Conservation (phyloP, 805 yeast species). For the Kazachstania africana region DNA sequence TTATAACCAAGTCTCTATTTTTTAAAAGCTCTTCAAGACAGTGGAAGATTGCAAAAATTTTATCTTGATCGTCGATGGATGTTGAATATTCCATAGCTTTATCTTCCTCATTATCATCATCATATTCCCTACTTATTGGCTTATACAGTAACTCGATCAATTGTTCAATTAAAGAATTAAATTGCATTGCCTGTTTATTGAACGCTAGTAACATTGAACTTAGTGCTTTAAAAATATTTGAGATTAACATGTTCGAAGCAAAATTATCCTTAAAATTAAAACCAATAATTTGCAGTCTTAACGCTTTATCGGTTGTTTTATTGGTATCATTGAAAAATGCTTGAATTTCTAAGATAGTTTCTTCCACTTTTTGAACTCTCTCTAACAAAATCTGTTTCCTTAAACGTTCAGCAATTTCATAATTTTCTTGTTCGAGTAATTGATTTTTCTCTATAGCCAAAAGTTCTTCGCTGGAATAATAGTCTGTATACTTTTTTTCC, state of each 20-base stretch:
- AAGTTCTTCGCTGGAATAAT: conserved; percentile 20
- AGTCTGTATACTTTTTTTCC: conserved; percentile 10
- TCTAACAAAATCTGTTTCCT: conserved; percentile 38
- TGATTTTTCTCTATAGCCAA: conserved; percentile 26
- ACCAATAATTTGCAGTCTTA: conserved; percentile 6
- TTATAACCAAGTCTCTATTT: conserved; percentile 30
- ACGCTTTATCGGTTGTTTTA: conserved; percentile 1
- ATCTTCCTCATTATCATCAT: conserved; percentile 26
- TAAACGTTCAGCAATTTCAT: conserved; percentile 49
- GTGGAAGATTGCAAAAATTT: conserved; percentile 46
- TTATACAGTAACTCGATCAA: conserved; percentile 12
- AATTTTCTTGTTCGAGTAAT: conserved; percentile 39
- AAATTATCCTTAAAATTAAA: conserved; percentile 12
- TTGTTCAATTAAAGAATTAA: conserved; percentile 11
- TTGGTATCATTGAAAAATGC: conserved; percentile 6
- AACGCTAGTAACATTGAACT: conserved; percentile 6
- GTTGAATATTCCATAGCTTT: conserved; percentile 71
- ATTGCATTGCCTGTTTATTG: conserved; percentile 18
- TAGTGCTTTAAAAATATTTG: conserved; percentile 15
- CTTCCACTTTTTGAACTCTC: conserved; percentile 23
- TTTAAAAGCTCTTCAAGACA: conserved; percentile 36
- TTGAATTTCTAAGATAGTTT: conserved; percentile 17
- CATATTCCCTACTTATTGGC: conserved; percentile 17
- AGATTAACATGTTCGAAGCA: conserved; percentile 11
- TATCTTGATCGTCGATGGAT: conserved; percentile 66